These are phyloP conservation scores for Cutaneotrichosporon cavernicola DNA, from an alignment of 1,284 basidiomycete species.

Conservation along the genomic window DNA sequence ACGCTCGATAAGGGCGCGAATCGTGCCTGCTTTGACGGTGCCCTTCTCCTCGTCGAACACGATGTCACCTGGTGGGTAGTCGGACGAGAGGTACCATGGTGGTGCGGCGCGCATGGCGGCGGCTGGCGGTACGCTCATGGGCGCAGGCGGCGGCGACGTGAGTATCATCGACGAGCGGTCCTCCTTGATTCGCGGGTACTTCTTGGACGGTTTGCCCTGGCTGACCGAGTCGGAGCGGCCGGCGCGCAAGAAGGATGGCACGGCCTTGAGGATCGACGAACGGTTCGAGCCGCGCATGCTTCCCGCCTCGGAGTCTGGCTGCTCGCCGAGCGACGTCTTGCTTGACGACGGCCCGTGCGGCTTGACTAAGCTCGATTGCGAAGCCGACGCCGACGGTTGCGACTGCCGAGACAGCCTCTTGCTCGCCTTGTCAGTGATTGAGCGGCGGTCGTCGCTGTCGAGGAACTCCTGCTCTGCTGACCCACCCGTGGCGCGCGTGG, in stretches of 20 bases:
- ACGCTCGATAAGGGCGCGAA: slow-evolving; percentile 79
- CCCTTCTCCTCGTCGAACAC: slow-evolving; percentile 74
- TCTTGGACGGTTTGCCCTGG: slow-evolving; percentile 17
- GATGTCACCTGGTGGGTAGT: slow-evolving; percentile 76
- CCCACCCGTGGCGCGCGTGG: slow-evolving; percentile 21
- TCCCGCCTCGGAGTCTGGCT: slow-evolving; percentile 31
- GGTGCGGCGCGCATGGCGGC: slow-evolving; percentile 50
- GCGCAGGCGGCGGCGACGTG: background rate
- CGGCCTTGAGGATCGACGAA: slow-evolving; percentile 40
- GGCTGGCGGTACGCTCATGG: slow-evolving; percentile 16
- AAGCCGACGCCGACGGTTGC: slow-evolving; percentile 28
- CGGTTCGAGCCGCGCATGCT: slow-evolving; percentile 40
- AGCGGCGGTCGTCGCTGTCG: slow-evolving; percentile 32
- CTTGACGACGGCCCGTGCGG: slow-evolving; percentile 35
- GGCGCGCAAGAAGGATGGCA: slow-evolving; percentile 37
- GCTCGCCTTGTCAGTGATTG: slow-evolving; percentile 12
- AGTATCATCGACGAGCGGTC: slow-evolving; percentile 10
- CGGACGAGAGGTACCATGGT: slow-evolving; percentile 82
- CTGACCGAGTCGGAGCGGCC: slow-evolving; percentile 30
- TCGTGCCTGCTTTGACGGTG: slow-evolving; percentile 79
- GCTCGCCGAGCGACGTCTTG: slow-evolving; percentile 41
- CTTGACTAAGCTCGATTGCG: slow-evolving; percentile 30
- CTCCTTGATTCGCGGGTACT: slow-evolving; percentile 10
- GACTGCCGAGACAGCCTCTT: slow-evolving; percentile 15
- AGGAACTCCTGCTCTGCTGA: slow-evolving; percentile 47